These are phyloP conservation scores for Desmodesmus armatus DNA, from an alignment of 139 green algal genomes.

Conservation along the genomic window DNA sequence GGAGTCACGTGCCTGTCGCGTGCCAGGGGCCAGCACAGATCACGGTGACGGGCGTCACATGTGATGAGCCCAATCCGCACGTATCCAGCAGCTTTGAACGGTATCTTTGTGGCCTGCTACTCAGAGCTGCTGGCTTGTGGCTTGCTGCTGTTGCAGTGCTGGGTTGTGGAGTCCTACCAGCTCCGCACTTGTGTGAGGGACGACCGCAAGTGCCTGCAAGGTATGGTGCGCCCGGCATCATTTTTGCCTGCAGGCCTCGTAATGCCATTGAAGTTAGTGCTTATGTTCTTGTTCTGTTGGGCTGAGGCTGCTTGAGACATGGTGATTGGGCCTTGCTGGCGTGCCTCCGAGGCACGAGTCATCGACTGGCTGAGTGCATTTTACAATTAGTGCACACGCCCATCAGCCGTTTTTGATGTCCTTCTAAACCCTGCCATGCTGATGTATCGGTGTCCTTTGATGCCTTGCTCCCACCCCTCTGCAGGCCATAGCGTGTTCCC, in stretches of 20 bases:
- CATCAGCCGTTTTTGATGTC: too few relatives aligned
- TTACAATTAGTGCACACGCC: too few relatives aligned
- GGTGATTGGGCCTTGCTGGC: too few relatives aligned
- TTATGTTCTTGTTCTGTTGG: not conserved
- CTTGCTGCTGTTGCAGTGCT: slow-evolving; percentile 3
- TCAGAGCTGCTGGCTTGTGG: not conserved
- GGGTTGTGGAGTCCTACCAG: slow-evolving; percentile 55
- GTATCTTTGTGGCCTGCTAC: not conserved
- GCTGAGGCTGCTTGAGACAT: not conserved
- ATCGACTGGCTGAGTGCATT: too few relatives aligned
- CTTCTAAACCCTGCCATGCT: too few relatives aligned
- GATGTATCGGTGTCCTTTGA: too few relatives aligned
- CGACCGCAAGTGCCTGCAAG: slow-evolving; percentile 69
- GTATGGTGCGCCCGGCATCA: slow-evolving; percentile 33
- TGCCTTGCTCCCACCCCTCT: too few relatives aligned
- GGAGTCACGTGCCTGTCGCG: too few relatives aligned
- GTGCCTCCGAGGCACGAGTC: too few relatives aligned
- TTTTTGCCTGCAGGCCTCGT: not conserved
- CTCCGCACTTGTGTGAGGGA: slow-evolving; percentile 58
- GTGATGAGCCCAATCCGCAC: too few relatives aligned
- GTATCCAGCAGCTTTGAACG: not conserved
- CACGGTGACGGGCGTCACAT: too few relatives aligned
- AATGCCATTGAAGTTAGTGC: not conserved
- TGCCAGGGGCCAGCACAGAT: too few relatives aligned
- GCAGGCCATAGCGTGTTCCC: slow-evolving; percentile 60